Evolutionary conservation across 176 grass and related monocot genomes (phyloP).

Genomic region (Ensete glaucum): DNA sequence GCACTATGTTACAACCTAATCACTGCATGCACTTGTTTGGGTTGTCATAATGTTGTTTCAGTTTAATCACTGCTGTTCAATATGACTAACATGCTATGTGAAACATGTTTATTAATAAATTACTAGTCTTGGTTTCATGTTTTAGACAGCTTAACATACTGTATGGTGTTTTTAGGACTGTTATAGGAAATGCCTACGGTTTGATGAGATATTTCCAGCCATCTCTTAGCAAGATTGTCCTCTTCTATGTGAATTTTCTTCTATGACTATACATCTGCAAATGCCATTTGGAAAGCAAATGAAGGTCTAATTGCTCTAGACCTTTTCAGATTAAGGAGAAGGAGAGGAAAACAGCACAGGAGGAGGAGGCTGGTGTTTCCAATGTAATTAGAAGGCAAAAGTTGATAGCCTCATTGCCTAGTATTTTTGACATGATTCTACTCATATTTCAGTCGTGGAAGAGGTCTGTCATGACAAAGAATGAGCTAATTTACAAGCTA

Average conservation of each 20-base stretch:
- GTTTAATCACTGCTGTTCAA: neutral
- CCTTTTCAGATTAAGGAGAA: constrained; percentile 51
- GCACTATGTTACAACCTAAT: too few relatives aligned
- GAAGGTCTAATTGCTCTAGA: constrained; percentile 6
- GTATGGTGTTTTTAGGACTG: too few relatives aligned
- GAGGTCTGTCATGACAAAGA: constrained; percentile 56
- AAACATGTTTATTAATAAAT: too few relatives aligned
- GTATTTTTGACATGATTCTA: constrained; percentile 45
- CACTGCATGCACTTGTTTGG: too few relatives aligned
- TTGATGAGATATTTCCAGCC: neutral
- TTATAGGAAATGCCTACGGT: neutral
- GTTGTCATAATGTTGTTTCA: too few relatives aligned
- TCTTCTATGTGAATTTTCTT: too few relatives aligned
- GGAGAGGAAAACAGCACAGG: constrained; percentile 39
- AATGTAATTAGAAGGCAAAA: constrained; percentile 56
- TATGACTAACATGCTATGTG: too few relatives aligned
- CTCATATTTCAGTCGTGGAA: constrained; percentile 56
- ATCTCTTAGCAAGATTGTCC: neutral
- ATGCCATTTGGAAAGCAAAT: neutral
- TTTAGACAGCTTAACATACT: too few relatives aligned
- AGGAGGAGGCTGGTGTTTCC: constrained; percentile 39
- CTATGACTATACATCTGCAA: too few relatives aligned
- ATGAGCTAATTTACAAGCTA: constrained; percentile 65
- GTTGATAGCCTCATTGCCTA: constrained; percentile 47
- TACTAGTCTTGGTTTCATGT: too few relatives aligned